Percentiles rank a stretch among this genome's conserved stretches.
These are phyloP conservation scores for Punica granatum DNA, from an alignment of 345 rosid genomes.

Conservation along the genomic window DNA sequence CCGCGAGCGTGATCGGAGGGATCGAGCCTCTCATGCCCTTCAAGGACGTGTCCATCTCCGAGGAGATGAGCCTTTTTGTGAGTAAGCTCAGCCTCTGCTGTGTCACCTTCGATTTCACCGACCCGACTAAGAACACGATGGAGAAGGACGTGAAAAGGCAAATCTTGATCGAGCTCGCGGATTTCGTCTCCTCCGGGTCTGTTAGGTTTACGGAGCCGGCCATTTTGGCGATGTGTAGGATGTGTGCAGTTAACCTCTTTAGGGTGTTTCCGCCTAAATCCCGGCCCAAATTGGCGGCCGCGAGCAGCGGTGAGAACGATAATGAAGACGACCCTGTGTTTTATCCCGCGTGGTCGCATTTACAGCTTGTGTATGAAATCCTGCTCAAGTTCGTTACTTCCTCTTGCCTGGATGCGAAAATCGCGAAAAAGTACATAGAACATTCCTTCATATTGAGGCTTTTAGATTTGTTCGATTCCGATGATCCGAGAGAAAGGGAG, in stretches of 20 bases:
- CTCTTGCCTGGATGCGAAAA: constrained; percentile 58
- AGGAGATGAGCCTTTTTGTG: constrained; percentile 71
- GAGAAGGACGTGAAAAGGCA: constrained; percentile 83
- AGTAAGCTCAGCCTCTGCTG: constrained; percentile 92
- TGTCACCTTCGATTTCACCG: constrained; percentile 72
- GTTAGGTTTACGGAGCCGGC: constrained; percentile 70
- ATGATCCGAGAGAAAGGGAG: constrained; percentile 85
- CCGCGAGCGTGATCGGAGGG: constrained; percentile 67
- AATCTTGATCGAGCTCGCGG: constrained; percentile 67
- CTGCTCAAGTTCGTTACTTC: constrained; percentile 68
- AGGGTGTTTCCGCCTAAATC: constrained; percentile 68
- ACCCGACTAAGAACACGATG: constrained; percentile 50
- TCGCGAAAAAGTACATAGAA: constrained; percentile 76
- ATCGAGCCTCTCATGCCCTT: constrained; percentile 81
- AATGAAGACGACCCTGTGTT: constrained; percentile 73
- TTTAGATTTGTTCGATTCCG: constrained; percentile 73
- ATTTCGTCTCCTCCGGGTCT: constrained; percentile 58
- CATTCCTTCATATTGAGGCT: constrained; percentile 70
- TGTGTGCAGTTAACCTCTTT: constrained; percentile 80
- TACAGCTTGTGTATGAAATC: constrained; percentile 78
- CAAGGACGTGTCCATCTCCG: constrained; percentile 61
- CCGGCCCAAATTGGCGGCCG: constrained; percentile 30
- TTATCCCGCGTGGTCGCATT: constrained; percentile 87
- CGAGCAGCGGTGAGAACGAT: constrained; percentile 42
- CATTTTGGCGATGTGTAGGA: constrained; percentile 68